phyloP scores from a whole-genome alignment of 768 basidiomycete genomes.

The Lanmaoa rubissima region DNA sequence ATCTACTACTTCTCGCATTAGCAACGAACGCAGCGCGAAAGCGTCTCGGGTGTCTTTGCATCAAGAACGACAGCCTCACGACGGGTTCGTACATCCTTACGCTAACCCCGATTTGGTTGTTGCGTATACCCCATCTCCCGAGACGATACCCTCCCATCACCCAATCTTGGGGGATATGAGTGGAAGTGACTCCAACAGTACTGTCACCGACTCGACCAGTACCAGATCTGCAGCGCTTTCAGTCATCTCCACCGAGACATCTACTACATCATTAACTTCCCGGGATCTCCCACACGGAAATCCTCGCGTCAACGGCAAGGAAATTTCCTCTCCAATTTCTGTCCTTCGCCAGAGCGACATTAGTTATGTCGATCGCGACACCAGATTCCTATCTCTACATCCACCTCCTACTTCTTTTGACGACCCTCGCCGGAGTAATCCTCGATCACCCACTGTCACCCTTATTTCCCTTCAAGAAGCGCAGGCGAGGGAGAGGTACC shows the following conservation, averaged over 20 bases:
- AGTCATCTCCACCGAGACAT: conserved; percentile 36
- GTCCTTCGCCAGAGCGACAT: conserved; percentile 32
- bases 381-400: conserved; percentile 33
- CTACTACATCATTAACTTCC: conserved; percentile 22
- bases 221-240: conserved; percentile 37
- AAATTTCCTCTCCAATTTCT: conserved; percentile 56
- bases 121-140: conserved; percentile 34
- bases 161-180: conserved; percentile 34
- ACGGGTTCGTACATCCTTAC: conserved; percentile 63
- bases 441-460: conserved; percentile 49
- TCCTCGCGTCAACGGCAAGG: conserved; percentile 42
- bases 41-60: conserved; percentile 27
- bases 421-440: conserved; percentile 52
- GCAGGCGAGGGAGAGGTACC: conserved; percentile 60
- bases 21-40: conserved; percentile 11
- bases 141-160: conserved; percentile 28
- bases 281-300: conserved; percentile 16
- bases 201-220: conserved; percentile 47
- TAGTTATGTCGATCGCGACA: conserved; percentile 30
- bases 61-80: conserved; percentile 35
- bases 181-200: conserved; percentile 52
- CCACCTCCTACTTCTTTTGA: conserved; percentile 32
- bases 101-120: conserved; percentile 71
- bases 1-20: conserved; percentile 10
- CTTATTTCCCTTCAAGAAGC: conserved; percentile 81